phyloP scores from a whole-genome alignment of 768 basidiomycete species.

The Tephrocybe sp. region DNA sequence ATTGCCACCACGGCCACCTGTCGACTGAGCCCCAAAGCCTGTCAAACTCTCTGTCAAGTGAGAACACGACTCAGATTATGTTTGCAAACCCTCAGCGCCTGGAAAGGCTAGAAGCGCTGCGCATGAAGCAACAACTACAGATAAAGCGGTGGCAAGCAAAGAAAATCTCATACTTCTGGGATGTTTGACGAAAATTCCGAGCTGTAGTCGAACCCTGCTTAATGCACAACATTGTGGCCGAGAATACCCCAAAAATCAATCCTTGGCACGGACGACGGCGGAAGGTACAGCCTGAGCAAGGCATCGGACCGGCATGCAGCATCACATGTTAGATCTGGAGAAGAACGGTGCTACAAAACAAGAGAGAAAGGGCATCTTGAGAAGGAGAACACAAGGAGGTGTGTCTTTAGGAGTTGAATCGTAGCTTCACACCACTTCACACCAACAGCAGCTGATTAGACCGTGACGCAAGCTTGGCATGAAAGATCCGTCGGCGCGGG shows the following conservation, averaged over 20 bases:
- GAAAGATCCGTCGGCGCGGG: no score
- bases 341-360: background rate
- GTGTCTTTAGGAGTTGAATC: no score
- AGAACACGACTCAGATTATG: background rate
- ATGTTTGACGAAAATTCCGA: no score
- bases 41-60: background rate
- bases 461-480: no score
- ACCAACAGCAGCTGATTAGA: no score
- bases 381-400: no score
- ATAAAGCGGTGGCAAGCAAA: conserved; percentile 1
- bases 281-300: no score
- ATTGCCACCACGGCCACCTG: conserved; percentile 30
- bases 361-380: background rate
- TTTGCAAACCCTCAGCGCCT: conserved; percentile 33
- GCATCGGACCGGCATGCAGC: conserved; percentile 8
- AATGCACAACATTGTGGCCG: no score
- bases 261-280: no score
- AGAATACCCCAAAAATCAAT: conserved; percentile 14
- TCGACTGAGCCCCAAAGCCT: conserved; percentile 35
- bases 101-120: conserved; percentile 32
- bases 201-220: no score
- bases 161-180: conserved; percentile 12
- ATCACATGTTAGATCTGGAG: conserved; percentile 8
- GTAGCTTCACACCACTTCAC: no score
- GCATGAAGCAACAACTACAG: conserved; percentile 15